Evolutionary conservation across 2,329 filamentous ascomycete genomes (phyloP).

Genomic region (Lachnellula hyalina): DNA sequence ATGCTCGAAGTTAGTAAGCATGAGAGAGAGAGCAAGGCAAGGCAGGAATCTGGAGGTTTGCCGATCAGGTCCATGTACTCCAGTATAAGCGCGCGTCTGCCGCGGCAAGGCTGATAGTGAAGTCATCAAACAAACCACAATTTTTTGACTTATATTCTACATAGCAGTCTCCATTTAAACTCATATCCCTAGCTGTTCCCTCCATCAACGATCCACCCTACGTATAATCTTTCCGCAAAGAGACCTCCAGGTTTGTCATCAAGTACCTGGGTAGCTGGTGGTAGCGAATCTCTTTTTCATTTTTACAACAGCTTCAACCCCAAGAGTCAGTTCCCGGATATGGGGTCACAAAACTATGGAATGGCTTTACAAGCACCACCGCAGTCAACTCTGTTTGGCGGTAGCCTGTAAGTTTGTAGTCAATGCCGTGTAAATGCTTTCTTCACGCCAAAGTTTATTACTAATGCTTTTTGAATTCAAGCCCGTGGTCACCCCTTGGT

Average conservation of each 20-base stretch:
- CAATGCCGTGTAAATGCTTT: background rate
- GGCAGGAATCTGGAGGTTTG: background rate
- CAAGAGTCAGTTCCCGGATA: background rate
- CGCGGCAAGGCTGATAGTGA: background rate
- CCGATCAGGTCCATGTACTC: background rate
- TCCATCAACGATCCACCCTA: no score
- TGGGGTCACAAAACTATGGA: background rate
- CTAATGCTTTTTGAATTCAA: slow-evolving; percentile 29
- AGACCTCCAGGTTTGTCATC: no score
- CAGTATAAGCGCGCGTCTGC: background rate
- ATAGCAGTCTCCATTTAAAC: no score
- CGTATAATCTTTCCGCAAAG: no score
- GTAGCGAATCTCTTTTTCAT: no score
- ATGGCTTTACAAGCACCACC: background rate
- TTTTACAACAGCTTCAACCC: background rate
- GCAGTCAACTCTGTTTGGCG: slow-evolving; percentile 20
- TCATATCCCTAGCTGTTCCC: no score
- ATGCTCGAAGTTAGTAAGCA: background rate
- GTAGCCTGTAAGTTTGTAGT: slow-evolving; percentile 1
- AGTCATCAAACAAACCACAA: background rate
- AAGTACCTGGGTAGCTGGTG: no score
- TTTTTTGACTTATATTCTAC: no score
- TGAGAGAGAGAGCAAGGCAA: background rate
- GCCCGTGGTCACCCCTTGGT: slow-evolving; percentile 47
- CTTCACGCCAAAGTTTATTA: background rate